These are phyloP conservation scores for Fusarium coffeatum DNA, from an alignment of 2,329 filamentous ascomycete species.

Conservation along the genomic window DNA sequence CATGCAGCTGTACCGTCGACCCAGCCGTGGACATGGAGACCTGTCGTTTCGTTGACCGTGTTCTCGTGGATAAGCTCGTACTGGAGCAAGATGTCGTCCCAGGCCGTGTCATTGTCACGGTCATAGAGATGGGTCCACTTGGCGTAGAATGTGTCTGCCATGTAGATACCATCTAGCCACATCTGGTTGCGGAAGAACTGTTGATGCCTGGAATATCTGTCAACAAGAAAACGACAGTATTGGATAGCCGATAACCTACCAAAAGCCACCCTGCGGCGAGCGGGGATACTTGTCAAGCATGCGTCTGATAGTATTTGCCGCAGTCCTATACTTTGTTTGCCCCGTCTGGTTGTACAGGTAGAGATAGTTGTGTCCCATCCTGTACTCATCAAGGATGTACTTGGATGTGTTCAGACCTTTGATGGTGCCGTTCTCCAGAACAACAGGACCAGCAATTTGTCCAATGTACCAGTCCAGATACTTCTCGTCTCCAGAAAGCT, in stretches of 20 bases:
- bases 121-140: slow-evolving; percentile 53
- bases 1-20: slow-evolving; percentile 60
- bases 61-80: slow-evolving; percentile 58
- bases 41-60: slow-evolving; percentile 52
- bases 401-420: slow-evolving; percentile 58
- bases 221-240: too few species aligned
- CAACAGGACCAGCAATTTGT: slow-evolving; percentile 58
- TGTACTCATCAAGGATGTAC: slow-evolving; percentile 63
- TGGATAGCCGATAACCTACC: too few species aligned
- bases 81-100: slow-evolving; percentile 57
- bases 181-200: slow-evolving; percentile 62
- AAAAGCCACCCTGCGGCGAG: slow-evolving; percentile 63
- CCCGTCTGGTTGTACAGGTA: slow-evolving; percentile 59
- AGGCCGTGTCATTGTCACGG: slow-evolving; percentile 51
- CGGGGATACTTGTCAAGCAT: slow-evolving; percentile 61
- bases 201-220: too few species aligned
- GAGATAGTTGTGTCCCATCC: slow-evolving; percentile 63
- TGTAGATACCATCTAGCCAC: slow-evolving; percentile 67
- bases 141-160: slow-evolving; percentile 58
- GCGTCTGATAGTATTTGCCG: slow-evolving; percentile 57
- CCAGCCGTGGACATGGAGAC: slow-evolving; percentile 64
- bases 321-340: slow-evolving; percentile 59
- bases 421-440: slow-evolving; percentile 60
- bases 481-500: slow-evolving; percentile 54
- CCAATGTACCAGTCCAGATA: slow-evolving; percentile 57